phyloP scores from a whole-genome alignment of 75 land plant genomes.

The Cunninghamia lanceolata region DNA sequence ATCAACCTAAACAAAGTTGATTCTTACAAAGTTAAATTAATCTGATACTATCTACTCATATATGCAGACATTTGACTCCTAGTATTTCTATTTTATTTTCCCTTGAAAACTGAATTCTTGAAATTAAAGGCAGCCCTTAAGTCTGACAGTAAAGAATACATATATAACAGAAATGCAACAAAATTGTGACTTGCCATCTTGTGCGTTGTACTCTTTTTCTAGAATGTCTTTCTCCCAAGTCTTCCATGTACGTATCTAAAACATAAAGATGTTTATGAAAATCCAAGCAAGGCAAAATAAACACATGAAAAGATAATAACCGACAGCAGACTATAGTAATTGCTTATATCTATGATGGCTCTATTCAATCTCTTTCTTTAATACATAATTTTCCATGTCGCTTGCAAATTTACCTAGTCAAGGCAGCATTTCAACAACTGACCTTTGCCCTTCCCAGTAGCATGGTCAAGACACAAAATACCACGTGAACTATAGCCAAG shows the following conservation, averaged over 20 bases:
- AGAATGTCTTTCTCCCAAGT: constrained; percentile 45
- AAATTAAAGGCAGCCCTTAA: neutral
- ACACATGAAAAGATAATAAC: neutral
- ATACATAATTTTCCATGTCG: neutral
- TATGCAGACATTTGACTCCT: neutral
- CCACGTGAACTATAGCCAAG: constrained; percentile 80
- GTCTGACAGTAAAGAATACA: neutral
- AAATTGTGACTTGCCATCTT: constrained; percentile 14
- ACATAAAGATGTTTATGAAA: neutral
- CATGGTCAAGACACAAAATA: constrained; percentile 64
- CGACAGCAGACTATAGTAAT: neutral
- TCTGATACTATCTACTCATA: neutral
- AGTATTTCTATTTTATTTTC: too few relatives aligned
- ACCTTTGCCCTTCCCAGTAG: constrained; percentile 68
- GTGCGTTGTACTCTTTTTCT: constrained; percentile 7
- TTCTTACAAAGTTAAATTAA: neutral
- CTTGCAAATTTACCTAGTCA: neutral
- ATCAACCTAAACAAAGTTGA: neutral
- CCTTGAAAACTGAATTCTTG: neutral
- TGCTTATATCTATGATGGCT: neutral
- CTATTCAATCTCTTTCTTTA: neutral
- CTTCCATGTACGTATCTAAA: constrained; percentile 48
- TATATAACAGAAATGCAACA: neutral
- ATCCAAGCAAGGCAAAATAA: neutral
- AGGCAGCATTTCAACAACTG: neutral